phyloP scores from a whole-genome alignment of 2,329 filamentous ascomycete genomes.

The Sporothrix curviconia region DNA sequence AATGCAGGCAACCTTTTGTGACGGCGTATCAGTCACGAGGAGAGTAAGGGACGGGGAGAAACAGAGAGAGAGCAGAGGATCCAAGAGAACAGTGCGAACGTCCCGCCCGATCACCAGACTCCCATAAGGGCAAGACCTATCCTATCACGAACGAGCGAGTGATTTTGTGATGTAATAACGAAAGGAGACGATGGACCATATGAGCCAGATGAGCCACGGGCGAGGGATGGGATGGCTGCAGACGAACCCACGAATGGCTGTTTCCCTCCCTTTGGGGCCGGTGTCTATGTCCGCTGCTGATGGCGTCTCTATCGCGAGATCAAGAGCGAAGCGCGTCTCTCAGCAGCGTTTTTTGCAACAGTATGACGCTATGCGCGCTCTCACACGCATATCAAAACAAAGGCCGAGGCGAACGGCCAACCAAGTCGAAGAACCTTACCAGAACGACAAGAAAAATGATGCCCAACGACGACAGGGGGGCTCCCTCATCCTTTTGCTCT shows the following conservation, averaged over 20 bases:
- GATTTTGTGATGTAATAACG: no score
- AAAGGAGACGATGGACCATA: no score
- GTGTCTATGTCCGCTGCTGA: background rate
- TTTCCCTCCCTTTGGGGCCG: background rate
- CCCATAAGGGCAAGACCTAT: no score
- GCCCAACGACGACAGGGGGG: slow-evolving; percentile 5
- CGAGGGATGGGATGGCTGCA: background rate
- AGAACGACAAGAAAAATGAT: background rate
- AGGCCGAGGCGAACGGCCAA: background rate
- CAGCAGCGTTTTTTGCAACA: no score
- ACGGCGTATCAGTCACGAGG: background rate
- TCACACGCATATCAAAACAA: no score
- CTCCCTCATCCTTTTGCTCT: background rate
- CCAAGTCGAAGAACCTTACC: no score
- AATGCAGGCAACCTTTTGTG: background rate
- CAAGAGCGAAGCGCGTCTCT: no score
- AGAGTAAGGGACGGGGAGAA: background rate
- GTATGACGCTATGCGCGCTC: no score
- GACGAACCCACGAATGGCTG: background rate
- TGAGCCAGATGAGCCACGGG: background rate
- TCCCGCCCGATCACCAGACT: slow-evolving; percentile 1
- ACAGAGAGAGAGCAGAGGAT: background rate
- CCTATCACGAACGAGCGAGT: no score
- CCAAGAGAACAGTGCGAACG: no score
- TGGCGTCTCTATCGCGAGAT: background rate